Conservation (phyloP, 305 asterid species). For the Solanum chacoense region DNA sequence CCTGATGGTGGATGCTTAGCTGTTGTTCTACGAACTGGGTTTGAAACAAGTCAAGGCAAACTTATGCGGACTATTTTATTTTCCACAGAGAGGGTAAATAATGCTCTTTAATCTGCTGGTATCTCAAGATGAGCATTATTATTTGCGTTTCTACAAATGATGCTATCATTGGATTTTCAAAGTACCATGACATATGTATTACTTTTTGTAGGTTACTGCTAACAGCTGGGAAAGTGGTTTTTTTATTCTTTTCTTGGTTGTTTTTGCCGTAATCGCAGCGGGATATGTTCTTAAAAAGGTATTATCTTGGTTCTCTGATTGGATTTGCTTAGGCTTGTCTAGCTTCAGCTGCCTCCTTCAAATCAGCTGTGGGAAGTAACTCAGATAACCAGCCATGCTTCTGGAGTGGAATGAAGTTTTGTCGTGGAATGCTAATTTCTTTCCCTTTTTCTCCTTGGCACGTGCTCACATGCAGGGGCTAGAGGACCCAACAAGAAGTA, state of each 20-base stretch:
- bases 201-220: conserved; percentile 69
- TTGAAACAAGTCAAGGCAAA: conserved; percentile 98
- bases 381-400: background rate
- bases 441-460: conserved; percentile 7
- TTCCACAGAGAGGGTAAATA: conserved; percentile 88
- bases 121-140: background rate
- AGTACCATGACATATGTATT: background rate
- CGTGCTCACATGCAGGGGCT: conserved; percentile 56
- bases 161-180: background rate
- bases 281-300: conserved; percentile 98
- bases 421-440: background rate
- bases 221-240: conserved; percentile 99
- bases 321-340: background rate
- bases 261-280: conserved; percentile 93
- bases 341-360: background rate
- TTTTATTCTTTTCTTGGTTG: conserved; percentile 81
- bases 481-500: conserved; percentile 98
- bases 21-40: conserved; percentile 92
- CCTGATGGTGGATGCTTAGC: conserved; percentile 99
- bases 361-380: background rate
- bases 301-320: background rate
- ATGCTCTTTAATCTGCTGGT: background rate
- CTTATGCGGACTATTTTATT: conserved; percentile 95
- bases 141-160: background rate
- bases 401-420: conserved; percentile 6